Evolutionary conservation across 768 basidiomycete species (phyloP), one percentile per base, ranked within the genome.

Genomic region (Cubamyces sp.): DNA sequence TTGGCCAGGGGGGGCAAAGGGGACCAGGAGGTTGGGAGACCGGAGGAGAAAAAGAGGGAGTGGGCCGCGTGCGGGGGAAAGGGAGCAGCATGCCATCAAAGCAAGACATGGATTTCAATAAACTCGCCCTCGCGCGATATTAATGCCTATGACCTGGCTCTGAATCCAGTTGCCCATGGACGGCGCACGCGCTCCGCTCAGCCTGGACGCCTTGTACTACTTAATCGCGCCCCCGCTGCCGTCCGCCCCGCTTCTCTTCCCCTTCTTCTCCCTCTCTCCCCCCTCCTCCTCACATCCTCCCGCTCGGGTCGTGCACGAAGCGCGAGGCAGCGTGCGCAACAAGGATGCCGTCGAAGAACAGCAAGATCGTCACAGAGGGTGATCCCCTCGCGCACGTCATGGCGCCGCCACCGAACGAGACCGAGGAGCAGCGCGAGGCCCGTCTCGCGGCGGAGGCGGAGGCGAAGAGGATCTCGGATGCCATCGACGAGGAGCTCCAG

Each of bases 351-450:
- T 26, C 56, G 26, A 59, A 42, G 47, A 59, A 60, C 43, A 40
- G 49, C 60, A 61, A 61, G 60, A 59, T 65, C 57, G 64, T 57
- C 43, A 52, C 62, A 25, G 60, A 61, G 41, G 57, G 57, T 58
- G 88, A 90, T 74, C 89, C 89, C 0, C 77, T 91, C 19, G 78
- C 80, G 26, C 71, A 77, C 16, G 78, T 84, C 69, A 78, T 82
- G 21, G 72, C 77, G 0, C 86, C 88, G 0, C 88, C 88, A 0
- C 73, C 77, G 0, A 71, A 83, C 65, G 89, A 91, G 74, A 78
- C 83, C 0, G 67, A 77, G 0, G 76, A 75, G 3, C 78, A 87
- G 57, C 77, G 73, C 54, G 71, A 71, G 4, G 71, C 73, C 1
- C 73, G 87, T 48, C 78, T 81, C 66, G 74, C 69, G 52, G 73